Evolutionary conservation across 2,329 filamentous ascomycete species (phyloP).

Genomic region (Ilyonectria robusta): DNA sequence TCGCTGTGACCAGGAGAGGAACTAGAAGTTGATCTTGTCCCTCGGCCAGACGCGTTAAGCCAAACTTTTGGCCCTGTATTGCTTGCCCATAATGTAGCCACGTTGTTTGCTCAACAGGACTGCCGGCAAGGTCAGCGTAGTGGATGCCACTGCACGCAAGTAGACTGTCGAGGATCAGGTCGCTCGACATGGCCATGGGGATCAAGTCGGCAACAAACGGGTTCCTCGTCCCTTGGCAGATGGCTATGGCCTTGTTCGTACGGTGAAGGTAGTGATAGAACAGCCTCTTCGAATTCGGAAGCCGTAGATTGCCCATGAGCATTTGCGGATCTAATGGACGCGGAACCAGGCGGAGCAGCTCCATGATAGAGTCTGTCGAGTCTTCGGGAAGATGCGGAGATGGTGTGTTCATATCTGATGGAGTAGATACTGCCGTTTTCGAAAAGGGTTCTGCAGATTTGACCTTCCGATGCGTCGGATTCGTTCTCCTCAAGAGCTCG

Average conservation of each 20-base stretch:
- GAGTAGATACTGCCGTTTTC: not conserved
- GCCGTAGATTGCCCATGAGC: not conserved
- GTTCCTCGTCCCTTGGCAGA: conserved; percentile 6
- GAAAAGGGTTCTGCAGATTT: not conserved
- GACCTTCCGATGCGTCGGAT: not conserved
- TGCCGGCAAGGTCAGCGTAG: conserved; percentile 10
- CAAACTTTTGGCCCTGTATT: conserved; percentile 15
- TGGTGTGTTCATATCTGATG: not conserved
- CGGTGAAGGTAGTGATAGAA: conserved; percentile 19
- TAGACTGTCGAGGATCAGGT: conserved; percentile 4
- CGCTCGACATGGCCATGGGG: conserved; percentile 13
- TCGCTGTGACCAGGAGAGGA: not conserved
- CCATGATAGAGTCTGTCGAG: not conserved
- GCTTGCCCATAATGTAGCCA: conserved; percentile 20
- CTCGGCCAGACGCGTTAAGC: conserved; percentile 4
- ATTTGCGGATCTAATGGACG: conserved; percentile 9
- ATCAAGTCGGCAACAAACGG: conserved; percentile 9
- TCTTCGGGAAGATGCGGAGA: not conserved
- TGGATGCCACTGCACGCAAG: conserved; percentile 19
- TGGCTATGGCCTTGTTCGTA: conserved; percentile 21
- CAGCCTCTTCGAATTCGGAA: not conserved
- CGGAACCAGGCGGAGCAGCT: not conserved
- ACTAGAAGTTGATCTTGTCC: conserved; percentile 3
- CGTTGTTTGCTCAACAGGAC: not conserved
- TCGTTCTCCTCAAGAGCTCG: conserved; percentile 14